phyloP scores from a whole-genome alignment of 163 green algal species.

The Prototheca wickerhamii region DNA sequence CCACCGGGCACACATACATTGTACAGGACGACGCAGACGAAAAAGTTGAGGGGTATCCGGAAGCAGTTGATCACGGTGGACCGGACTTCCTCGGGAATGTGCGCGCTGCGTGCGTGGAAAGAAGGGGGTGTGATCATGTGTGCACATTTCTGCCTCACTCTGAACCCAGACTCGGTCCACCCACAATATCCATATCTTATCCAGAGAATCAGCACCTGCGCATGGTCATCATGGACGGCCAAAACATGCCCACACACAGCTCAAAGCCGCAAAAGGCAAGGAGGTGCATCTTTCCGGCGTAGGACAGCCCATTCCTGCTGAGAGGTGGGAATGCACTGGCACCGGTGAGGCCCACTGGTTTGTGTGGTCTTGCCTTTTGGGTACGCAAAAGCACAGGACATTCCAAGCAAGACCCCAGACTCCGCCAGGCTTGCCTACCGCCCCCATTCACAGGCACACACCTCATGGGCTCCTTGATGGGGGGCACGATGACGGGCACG shows the following conservation, averaged over 20 bases:
- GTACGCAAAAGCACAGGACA: too few relatives aligned
- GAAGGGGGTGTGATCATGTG: not conserved
- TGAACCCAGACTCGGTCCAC: too few relatives aligned
- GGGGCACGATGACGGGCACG: conserved; percentile 52
- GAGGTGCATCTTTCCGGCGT: conserved; percentile 73
- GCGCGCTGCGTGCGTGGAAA: conserved; percentile 22
- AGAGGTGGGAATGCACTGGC: too few relatives aligned
- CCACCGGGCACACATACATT: conserved; percentile 55
- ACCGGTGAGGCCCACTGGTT: too few relatives aligned
- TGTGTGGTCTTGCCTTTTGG: too few relatives aligned
- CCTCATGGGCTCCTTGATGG: not conserved
- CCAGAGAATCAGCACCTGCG: conserved; percentile 46
- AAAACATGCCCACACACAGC: conserved; percentile 84
- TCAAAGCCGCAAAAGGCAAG: conserved; percentile 90
- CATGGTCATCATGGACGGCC: conserved; percentile 94
- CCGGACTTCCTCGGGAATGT: conserved; percentile 82
- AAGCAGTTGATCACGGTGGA: conserved; percentile 96
- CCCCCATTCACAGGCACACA: too few relatives aligned
- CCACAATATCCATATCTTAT: too few relatives aligned
- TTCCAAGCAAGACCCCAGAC: too few relatives aligned
- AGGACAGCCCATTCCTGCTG: conserved; percentile 25
- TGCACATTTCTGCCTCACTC: too few relatives aligned
- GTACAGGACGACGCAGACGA: conserved; percentile 94
- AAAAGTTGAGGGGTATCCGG: conserved; percentile 88
- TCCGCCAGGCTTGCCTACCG: too few relatives aligned